phyloP scores from a whole-genome alignment of 2,329 filamentous ascomycete genomes.

The Cadophora sp. region DNA sequence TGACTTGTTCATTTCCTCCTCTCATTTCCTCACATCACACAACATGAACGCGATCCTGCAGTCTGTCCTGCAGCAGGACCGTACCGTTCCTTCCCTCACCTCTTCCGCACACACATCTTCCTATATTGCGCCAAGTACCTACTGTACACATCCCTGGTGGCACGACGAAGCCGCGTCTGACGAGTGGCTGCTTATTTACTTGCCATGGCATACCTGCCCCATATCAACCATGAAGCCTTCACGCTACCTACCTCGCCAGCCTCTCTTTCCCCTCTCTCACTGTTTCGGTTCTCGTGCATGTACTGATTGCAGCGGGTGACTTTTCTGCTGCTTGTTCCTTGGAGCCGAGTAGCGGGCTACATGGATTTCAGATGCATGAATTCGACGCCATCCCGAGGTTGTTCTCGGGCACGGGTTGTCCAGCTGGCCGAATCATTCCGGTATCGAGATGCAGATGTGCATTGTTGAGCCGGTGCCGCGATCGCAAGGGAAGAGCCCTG shows the following conservation, averaged over 20 bases:
- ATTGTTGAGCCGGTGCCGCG: background rate
- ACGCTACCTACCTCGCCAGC: background rate
- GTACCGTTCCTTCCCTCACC: too few species aligned
- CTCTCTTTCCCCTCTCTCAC: background rate
- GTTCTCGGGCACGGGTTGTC: background rate
- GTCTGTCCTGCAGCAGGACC: background rate
- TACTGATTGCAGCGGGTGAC: background rate
- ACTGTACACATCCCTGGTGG: background rate
- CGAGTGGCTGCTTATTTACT: background rate
- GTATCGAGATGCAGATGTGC: background rate
- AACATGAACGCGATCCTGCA: constrained; percentile 9
- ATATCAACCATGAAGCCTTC: background rate
- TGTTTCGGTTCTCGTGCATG: background rate
- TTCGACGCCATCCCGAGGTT: background rate
- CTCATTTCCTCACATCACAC: background rate
- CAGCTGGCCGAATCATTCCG: background rate
- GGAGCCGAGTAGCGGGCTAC: background rate
- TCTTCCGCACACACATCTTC: background rate
- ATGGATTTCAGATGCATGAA: background rate
- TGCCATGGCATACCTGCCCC: background rate
- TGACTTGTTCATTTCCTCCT: background rate
- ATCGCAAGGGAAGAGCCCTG: background rate
- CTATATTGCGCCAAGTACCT: background rate
- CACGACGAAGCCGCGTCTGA: background rate
- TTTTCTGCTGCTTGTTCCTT: background rate